phyloP scores from a whole-genome alignment of 164 flowering plant species.

The Aristolochia fimbriata region DNA sequence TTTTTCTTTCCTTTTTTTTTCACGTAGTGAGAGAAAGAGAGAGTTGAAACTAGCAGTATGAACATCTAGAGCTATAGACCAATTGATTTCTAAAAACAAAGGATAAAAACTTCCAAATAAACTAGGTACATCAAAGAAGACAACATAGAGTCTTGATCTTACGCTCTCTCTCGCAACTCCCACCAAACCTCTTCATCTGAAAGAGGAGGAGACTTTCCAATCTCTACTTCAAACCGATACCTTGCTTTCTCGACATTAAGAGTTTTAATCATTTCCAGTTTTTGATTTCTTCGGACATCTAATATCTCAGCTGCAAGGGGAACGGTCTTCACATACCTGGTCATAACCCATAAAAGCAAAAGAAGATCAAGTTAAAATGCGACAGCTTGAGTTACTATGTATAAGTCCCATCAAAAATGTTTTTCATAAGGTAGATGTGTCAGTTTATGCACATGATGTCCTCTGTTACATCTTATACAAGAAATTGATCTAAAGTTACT shows the following conservation, averaged over 20 bases:
- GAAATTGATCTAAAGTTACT: too few species aligned
- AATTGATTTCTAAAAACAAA: not conserved
- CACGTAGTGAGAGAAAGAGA: not conserved
- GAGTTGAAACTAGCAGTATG: not conserved
- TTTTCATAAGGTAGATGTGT: not conserved
- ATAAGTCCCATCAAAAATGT: not conserved
- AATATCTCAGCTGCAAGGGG: conserved; percentile 93
- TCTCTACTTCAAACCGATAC: conserved; percentile 68
- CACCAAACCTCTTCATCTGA: conserved; percentile 79
- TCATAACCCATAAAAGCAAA: conserved; percentile 1
- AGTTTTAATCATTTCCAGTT: conserved; percentile 78
- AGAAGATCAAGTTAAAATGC: not conserved
- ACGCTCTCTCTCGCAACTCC: conserved; percentile 88
- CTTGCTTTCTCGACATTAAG: conserved; percentile 65
- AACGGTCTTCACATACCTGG: conserved; percentile 90
- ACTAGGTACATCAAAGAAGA: not conserved
- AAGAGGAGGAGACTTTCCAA: conserved; percentile 96
- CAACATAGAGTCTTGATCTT: conserved; percentile 20
- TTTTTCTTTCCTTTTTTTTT: too few species aligned
- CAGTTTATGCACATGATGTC: too few species aligned
- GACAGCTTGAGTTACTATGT: not conserved
- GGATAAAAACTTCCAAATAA: not conserved
- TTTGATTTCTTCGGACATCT: conserved; percentile 81
- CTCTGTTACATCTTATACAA: too few species aligned
- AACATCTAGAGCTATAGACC: too few species aligned